Base-by-base conservation (phyloP, 495 filamentous ascomycete genomes). In the Amphirosellinia nigrospora region DNA sequence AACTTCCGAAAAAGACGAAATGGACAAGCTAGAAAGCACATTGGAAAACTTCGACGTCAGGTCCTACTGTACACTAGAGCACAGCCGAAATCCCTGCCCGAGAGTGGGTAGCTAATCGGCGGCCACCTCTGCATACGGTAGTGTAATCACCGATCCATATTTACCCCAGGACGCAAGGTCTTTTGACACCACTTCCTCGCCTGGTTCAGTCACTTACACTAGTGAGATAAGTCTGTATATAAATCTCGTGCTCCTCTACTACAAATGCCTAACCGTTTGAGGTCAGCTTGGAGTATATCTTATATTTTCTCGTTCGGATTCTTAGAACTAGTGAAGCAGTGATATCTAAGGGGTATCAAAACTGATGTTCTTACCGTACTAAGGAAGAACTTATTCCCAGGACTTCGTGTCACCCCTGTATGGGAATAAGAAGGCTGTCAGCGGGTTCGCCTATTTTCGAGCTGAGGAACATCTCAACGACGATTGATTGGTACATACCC, bases 91-190 rank as follows among this genome's bases (percentile, higher is more conserved):
- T 41, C 39, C 39, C n/a, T 45, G n/a, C 43, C 43, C 19, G 41
- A 46, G 16, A 21, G 16, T 36, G 36, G 19, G 16, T 58, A 21
- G 19, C 32, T 4, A n/a, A 36, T 56, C 53, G 53, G 53, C 53
- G 16, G 21, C 53, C 53, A 21, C 26, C 55, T 58, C 32, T 32
- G 36, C 55, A 58, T 58, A n/a, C n/a, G n/a, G n/a, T n/a, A 58
- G 55, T 58, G 34, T 58, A 58, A 58, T 58, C 16, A 36, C 55
- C 55, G 32, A 58, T 10, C 28, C 55, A 10, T 34, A 19, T 9
- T 2, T 36, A 36, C 55, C 55, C 30, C 55, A 7, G 55, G 23
- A 13, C 32, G 32, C 32, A 58, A 58, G 30, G 26, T 53, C 50
- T 15, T 53, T 9, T 48, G 23, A 21, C 6, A 23, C 45, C 19